Evolutionary conservation across 129 eudicot genomes (phyloP), one percentile per base, ranked within the genome.

Genomic region (Pulicaria dysenterica): DNA sequence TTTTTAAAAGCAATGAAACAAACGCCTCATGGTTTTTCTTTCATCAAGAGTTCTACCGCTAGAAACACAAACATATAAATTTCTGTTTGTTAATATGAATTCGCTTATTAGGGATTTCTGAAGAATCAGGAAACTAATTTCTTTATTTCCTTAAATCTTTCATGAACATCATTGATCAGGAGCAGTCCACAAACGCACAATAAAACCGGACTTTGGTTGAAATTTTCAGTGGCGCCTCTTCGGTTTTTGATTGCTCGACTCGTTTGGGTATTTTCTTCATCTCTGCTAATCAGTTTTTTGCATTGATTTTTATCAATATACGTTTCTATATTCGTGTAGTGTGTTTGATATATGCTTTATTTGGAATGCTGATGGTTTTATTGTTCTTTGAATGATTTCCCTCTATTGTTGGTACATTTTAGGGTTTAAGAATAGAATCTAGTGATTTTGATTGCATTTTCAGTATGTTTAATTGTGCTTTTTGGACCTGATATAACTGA

Each of bases 371-470:
- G 61, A 57, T 48, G 56, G 24, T 48, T 73, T 24, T 58, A 9
- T 66, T 66, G 34, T 73, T 67, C 5, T 73, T 66, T 72, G 56
- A 63, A 64, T 54, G 58, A 9, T 54, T 7, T 45, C 48, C 37
- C 4, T 67, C 13, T 47, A 51, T 70, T 50, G 62, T 66, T 79
- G 55, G 42, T 31, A 40, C 56, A 54, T 79, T 79, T 42, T 66
- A 66, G 74, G 79, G 79, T 79, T 79, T 79, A 57, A 73, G 69
- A 64, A 43, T 55, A 39, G 48, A 57, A 73, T 66, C 73, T 68
- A 38, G 58, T 53, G 61, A 57, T 67, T 56, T 12, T 64, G 69
- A 64, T 73, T 66, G 61, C 63, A 11, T 34, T 55, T 55, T 75
- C 40, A 42, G 51, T 41, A 41, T 51, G 50, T 39, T 43, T 34